phyloP scores from a whole-genome alignment of 768 basidiomycete species.

The Leccinum incarnatum region DNA sequence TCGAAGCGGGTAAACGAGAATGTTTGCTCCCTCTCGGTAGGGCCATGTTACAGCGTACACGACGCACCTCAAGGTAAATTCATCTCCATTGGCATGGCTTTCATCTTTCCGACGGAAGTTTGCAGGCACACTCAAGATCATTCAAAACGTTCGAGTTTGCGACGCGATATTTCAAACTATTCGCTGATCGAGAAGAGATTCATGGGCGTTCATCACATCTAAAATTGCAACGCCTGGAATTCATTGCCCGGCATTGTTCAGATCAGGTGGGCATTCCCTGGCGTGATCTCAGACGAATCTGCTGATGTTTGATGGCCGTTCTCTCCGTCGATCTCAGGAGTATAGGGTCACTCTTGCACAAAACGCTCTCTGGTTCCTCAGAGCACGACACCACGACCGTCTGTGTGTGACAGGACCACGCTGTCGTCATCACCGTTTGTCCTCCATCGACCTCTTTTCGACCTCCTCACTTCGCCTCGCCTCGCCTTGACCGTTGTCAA shows the following conservation, averaged over 20 bases:
- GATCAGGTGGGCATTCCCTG: conserved; percentile 50
- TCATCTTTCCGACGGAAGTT: conserved; percentile 7
- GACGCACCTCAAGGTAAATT: conserved; percentile 62
- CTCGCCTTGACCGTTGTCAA: too few species aligned
- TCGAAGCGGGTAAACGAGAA: conserved; percentile 29
- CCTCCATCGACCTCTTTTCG: too few species aligned
- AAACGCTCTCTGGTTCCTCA: conserved; percentile 48
- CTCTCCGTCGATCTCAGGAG: conserved; percentile 54
- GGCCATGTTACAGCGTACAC: conserved; percentile 38
- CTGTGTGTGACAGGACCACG: not conserved
- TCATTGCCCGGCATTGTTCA: conserved; percentile 50
- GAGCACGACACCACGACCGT: conserved; percentile 54
- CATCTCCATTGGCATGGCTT: not conserved
- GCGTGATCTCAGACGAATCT: not conserved
- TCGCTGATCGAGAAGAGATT: conserved; percentile 42
- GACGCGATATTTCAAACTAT: conserved; percentile 49
- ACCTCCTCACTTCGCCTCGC: too few species aligned
- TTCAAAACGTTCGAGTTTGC: conserved; percentile 45
- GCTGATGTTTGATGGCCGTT: conserved; percentile 34
- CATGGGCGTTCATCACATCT: conserved; percentile 36
- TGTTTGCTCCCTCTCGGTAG: conserved; percentile 49
- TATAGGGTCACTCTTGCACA: conserved; percentile 61
- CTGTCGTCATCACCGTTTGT: too few species aligned
- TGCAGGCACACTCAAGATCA: conserved; percentile 59
- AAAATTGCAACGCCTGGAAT: conserved; percentile 47